Percentiles rank a stretch among this genome's conserved stretches.
Conservation (phyloP, 495 filamentous ascomycete genomes). For the Neurospora hispaniola region DNA sequence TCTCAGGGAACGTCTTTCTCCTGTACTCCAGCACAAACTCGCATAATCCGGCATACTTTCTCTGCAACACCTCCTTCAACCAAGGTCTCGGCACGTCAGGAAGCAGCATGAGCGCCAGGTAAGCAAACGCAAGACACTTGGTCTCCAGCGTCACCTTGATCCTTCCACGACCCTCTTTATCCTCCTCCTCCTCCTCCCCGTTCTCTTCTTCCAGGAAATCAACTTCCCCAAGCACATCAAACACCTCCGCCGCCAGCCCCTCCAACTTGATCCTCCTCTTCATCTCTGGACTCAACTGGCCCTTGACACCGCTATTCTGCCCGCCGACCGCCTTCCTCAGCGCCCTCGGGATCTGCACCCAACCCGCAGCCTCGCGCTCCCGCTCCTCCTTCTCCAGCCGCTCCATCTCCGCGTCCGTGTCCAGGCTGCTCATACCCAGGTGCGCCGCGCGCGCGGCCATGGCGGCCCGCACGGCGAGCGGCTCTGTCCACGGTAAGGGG, state of each 20-base stretch:
- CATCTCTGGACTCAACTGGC: constrained; percentile 35
- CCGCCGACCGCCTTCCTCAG: constrained; percentile 13
- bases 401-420: constrained; percentile 32
- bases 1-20: constrained; percentile 26
- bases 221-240: constrained; percentile 55
- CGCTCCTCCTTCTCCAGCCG: constrained; percentile 18
- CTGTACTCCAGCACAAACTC: constrained; percentile 43
- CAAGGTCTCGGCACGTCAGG: constrained; percentile 62
- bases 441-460: constrained; percentile 62
- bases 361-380: constrained; percentile 19
- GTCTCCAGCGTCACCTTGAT: constrained; percentile 40
- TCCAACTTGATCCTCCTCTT: constrained; percentile 56
- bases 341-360: constrained; percentile 20
- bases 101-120: constrained; percentile 61
- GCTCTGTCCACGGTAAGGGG: constrained; percentile 73
- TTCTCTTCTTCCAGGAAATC: constrained; percentile 38
- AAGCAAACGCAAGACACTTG: constrained; percentile 72
- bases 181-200: constrained; percentile 5
- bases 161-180: background rate
- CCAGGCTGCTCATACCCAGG: constrained; percentile 48
- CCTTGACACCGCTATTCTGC: background rate
- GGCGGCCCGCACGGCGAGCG: constrained; percentile 51
- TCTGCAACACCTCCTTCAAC: constrained; percentile 52
- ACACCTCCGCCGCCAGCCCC: constrained; percentile 54
- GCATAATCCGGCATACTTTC: constrained; percentile 42